Percentiles rank a stretch among this genome's conserved stretches.
These are phyloP conservation scores for Musa beccarii DNA, from an alignment of 176 grass and related monocot genomes.

Conservation along the genomic window DNA sequence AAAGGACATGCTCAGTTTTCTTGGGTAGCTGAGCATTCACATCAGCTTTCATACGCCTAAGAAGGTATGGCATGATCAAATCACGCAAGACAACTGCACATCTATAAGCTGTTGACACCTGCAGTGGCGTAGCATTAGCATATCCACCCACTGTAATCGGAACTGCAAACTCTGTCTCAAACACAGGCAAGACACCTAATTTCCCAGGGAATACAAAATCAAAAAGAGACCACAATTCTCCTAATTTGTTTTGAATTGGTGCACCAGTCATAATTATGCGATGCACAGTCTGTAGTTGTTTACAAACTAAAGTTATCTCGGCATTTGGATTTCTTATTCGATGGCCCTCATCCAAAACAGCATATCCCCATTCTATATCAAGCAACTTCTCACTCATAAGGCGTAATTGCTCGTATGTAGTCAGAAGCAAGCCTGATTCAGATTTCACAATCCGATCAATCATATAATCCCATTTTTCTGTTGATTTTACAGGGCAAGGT, in stretches of 20 bases:
- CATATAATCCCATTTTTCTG: conserved; percentile 72
- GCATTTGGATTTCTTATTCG: conserved; percentile 96
- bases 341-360: conserved; percentile 83
- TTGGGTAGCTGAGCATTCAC: conserved; percentile 84
- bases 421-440: conserved; percentile 75
- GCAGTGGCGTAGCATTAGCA: conserved; percentile 81
- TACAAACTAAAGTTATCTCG: conserved; percentile 82
- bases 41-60: conserved; percentile 95
- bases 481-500: conserved; percentile 28
- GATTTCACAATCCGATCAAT: conserved; percentile 67
- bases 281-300: conserved; percentile 84
- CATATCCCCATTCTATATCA: conserved; percentile 84
- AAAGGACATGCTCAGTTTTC: conserved; percentile 93
- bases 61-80: conserved; percentile 88
- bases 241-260: conserved; percentile 94
- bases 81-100: conserved; percentile 83
- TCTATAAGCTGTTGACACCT: conserved; percentile 90
- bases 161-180: conserved; percentile 84
- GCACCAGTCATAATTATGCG: conserved; percentile 93
- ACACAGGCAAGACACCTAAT: conserved; percentile 80
- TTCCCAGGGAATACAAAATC: conserved; percentile 99
- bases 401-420: conserved; percentile 85
- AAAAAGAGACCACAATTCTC: conserved; percentile 92
- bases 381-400: conserved; percentile 64
- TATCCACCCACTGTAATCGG: conserved; percentile 93